Percentiles rank a stretch among this genome's conserved stretches.
These are phyloP conservation scores for cucumber (Cucumis sativus) DNA, from an alignment of 306 rosid genomes.

Conservation along the genomic window Cucumber_9930_V3 NC_026655.2:18669001-18669500, in stretches of 20 bases:
- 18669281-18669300: neutral
- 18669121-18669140: too few relatives aligned
- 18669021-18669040: too few relatives aligned
- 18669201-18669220: neutral
- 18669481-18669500: too few relatives aligned
- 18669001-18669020: too few relatives aligned
- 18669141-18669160: too few relatives aligned
- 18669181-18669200: neutral
- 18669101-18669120: too few relatives aligned
- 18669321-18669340: neutral
- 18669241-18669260: neutral
- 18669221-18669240: neutral
- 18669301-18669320: neutral
- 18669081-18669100: too few relatives aligned
- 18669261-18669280: neutral
- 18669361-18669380: neutral
- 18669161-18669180: too few relatives aligned
- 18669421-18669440: neutral
- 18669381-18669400: neutral
- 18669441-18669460: neutral
- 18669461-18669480: neutral
- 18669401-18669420: neutral
- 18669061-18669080: too few relatives aligned
- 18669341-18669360: neutral
- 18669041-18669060: too few relatives aligned